These are phyloP conservation scores for Vitis hybrid DNA, from an alignment of 177 flowering plant genomes.

Conservation along the genomic window DNA sequence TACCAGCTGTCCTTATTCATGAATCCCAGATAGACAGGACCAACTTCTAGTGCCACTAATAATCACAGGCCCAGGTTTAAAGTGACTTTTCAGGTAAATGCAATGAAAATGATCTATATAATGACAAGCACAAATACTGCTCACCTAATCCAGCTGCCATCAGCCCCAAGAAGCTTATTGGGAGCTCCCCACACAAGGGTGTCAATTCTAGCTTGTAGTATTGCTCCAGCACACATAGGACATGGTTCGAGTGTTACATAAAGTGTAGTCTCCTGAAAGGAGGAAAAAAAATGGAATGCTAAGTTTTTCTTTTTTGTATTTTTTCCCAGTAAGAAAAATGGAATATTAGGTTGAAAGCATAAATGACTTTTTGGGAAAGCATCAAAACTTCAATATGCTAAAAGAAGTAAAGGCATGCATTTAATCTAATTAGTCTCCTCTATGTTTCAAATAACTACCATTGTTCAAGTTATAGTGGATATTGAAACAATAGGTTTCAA, in stretches of 20 bases:
- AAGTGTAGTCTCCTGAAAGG: constrained; percentile 71
- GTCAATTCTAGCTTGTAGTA: constrained; percentile 86
- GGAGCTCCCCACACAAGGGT: constrained; percentile 98
- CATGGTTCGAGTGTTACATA: constrained; percentile 99
- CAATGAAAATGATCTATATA: constrained; percentile 5
- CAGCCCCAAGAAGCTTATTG: constrained; percentile 97
- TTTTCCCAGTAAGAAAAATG: too few relatives aligned
- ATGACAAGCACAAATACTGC: constrained; percentile 1
- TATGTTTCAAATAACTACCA: background rate
- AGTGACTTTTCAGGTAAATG: background rate
- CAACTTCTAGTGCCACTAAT: constrained; percentile 1
- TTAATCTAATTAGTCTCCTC: background rate
- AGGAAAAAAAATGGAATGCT: background rate
- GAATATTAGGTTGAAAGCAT: background rate
- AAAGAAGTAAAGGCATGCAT: too few relatives aligned
- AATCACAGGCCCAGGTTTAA: background rate
- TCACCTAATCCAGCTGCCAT: constrained; percentile 99
- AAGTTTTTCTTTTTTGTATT: too few relatives aligned
- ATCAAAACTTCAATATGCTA: background rate
- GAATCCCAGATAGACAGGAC: background rate
- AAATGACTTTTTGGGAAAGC: background rate
- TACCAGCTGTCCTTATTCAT: background rate
- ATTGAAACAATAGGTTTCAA: background rate
- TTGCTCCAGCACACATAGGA: constrained; percentile 99
- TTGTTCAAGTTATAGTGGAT: background rate